Evolutionary conservation across 2,329 filamentous ascomycete genomes (phyloP).

Genomic region (Xylaria arbuscula): DNA sequence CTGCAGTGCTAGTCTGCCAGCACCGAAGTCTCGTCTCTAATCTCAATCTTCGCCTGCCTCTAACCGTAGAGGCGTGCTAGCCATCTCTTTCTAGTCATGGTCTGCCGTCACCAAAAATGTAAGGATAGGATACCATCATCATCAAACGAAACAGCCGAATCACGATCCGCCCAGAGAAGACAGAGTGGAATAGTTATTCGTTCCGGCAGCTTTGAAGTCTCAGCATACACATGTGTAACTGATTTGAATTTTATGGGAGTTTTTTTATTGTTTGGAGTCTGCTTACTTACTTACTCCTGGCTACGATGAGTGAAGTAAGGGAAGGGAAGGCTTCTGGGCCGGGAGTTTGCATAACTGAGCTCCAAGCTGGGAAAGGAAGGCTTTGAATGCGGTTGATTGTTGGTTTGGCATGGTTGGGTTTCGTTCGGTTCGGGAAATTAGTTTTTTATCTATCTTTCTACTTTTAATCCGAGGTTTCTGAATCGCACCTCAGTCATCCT

Average conservation of each 20-base stretch:
- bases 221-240: constrained; percentile 11
- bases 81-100: not conserved
- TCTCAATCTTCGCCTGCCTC: too few relatives aligned
- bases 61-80: too few relatives aligned
- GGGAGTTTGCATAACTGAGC: constrained; percentile 43
- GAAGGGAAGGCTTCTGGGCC: constrained; percentile 6
- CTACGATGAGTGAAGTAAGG: not conserved
- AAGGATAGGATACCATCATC: not conserved
- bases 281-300: not conserved
- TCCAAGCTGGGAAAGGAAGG: not conserved
- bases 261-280: constrained; percentile 7
- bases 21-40: too few relatives aligned
- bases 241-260: constrained; percentile 5
- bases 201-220: constrained; percentile 11
- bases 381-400: not conserved
- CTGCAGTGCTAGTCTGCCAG: not conserved
- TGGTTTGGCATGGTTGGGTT: constrained; percentile 10
- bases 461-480: not conserved
- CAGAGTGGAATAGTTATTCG: not conserved
- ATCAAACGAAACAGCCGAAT: not conserved
- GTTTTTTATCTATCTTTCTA: too few relatives aligned
- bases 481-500: constrained; percentile 2
- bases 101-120: not conserved
- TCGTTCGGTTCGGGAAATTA: not conserved
- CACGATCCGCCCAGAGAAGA: not conserved